Evolutionary conservation across 2,329 filamentous ascomycete genomes (phyloP), one percentile per base, ranked within the genome.

Genomic region (Stachybotrys chlorohalonatus): DNA sequence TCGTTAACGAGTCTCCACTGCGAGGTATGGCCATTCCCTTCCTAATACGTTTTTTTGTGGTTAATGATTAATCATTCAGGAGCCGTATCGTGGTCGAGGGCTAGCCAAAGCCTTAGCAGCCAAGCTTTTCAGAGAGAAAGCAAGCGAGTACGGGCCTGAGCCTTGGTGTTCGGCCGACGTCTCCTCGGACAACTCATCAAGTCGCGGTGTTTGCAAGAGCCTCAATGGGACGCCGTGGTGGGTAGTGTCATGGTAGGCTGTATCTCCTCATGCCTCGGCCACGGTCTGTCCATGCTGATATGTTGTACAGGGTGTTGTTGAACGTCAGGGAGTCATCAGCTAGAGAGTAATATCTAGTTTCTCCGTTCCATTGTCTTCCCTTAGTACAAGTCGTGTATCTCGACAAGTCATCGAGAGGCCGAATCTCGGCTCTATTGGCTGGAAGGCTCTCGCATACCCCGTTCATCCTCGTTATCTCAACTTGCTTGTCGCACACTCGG

Each of bases 141-240:
- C 78, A 39, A 59, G 59, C 3, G 67, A 70, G 0, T 81, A 74
- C 42, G 73, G 72, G 1, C 61, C 73, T 0, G 80, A 81, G 45
- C 77, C 73, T 7, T 82, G 78, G 73, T 78, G 75, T 31, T 77
- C 82, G 56, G 85, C 85, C 2, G 84, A 89, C 66, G 86, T 90
- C 0, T 77, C 81, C 3, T 70, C 76, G 0, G 76, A 77, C 1
- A 90, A 90, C 59, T 55, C 65, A 2, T 76, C 78, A 47, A 89
- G 86, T 62, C 77, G 81, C 51, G 78, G 72, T 0, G 80, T 89
- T 42, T 87, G 84, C 60, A 78, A 69, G 63, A 82, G 83, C 55
- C 64, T 89, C 48, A 80, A 82, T 2, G 85, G 83, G 0, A 75
- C 70, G 57, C 68, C 73, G 3, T 67, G 70, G 13, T 87, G 83